phyloP scores from a whole-genome alignment of 495 filamentous ascomycete species.

The Sordaria brevicollis region DNA sequence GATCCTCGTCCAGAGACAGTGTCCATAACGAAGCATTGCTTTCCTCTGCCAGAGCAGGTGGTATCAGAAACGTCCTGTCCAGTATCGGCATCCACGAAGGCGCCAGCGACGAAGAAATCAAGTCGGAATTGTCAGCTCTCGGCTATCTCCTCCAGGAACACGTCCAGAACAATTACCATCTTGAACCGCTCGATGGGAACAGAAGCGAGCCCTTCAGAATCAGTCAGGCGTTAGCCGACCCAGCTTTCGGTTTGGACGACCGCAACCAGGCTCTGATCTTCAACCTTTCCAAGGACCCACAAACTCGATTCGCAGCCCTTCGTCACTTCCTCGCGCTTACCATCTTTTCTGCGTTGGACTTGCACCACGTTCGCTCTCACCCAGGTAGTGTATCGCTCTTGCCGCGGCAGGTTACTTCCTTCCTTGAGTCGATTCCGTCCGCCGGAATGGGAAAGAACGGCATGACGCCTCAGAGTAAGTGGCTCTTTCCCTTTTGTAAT shows the following conservation, averaged over 20 bases:
- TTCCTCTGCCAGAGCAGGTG: neutral
- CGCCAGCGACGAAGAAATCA: conserved; percentile 17
- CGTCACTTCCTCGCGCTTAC: neutral
- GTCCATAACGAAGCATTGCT: neutral
- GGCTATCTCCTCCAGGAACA: conserved; percentile 22
- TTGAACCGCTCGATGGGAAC: conserved; percentile 10
- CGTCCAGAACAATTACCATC: conserved; percentile 25
- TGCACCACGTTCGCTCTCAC: neutral
- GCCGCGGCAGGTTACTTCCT: conserved; percentile 19
- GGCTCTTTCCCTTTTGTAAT: neutral
- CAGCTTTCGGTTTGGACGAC: neutral
- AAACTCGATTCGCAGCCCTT: neutral
- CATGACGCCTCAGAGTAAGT: neutral
- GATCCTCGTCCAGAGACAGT: neutral
- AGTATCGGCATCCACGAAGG: conserved; percentile 11
- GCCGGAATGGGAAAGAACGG: neutral
- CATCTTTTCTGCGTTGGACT: neutral
- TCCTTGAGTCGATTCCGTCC: conserved; percentile 16
- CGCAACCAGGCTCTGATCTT: neutral
- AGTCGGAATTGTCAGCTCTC: conserved; percentile 17
- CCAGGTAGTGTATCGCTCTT: conserved; percentile 19
- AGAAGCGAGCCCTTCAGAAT: neutral
- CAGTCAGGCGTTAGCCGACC: neutral
- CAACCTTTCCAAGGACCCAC: neutral
- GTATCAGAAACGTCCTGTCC: neutral